Evolutionary conservation across 1,284 basidiomycete genomes (phyloP), one percentile per base, ranked within the genome.

Genomic region (Anthracocystis walkeri): DNA sequence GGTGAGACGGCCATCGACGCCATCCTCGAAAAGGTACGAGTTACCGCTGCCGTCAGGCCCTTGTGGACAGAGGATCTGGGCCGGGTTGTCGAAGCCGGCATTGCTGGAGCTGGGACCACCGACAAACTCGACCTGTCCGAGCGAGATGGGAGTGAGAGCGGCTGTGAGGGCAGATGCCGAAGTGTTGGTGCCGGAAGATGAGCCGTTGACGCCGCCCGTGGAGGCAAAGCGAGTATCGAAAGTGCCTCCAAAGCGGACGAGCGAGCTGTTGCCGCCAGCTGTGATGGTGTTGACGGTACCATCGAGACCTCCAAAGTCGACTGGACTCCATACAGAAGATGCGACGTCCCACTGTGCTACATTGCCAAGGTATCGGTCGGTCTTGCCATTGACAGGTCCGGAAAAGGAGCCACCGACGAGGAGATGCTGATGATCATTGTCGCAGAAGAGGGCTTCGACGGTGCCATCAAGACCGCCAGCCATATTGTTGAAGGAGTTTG

Each of bases 351-450:
- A 98, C 29, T 92, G 86, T 16, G 93, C 94, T 46, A 97, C 91
- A 29, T 91, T 90, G 23, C 90, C 89, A 8, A 86, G 85, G 60
- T 81, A 86, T 14, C 88, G 88, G 21, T 65, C 64, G 4, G 64
- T 58, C 18, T 62, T 52, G 21, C 21, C 69, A 33, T 83, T 70
- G 65, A 80, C 45, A 14, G 87, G 86, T n/a, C 84, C 76, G 27
- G 82, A 40, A 86, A 98, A 97, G 33, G 86, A 87, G 25, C 96
- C 96, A 29, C 94, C 94, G 21, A 89, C 91, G 92, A 95, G 96
- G 49, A 99, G 87, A 75, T 91, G 90, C 72, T 88, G 87, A 68
- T 90, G 88, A 51, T 88, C 87, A 12, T 88, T 79, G 86, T 97
- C 94, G 86, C 96, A 99, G 77, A 89, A 93, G n/a, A 97, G 80